phyloP scores from a whole-genome alignment of 768 basidiomycete genomes.

The Lactarius indigo region DNA sequence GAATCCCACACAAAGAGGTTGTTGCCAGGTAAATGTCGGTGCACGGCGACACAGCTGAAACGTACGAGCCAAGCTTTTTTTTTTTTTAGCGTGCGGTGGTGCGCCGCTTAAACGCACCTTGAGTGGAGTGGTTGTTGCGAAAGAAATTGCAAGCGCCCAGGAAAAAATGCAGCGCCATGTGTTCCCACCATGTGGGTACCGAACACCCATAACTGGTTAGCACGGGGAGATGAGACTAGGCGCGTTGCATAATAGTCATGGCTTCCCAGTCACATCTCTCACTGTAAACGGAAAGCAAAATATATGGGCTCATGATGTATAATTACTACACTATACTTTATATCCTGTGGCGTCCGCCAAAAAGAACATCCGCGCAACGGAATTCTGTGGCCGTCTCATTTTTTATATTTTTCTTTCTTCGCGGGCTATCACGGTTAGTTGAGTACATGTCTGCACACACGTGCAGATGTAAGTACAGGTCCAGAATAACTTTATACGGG shows the following conservation, averaged over 20 bases:
- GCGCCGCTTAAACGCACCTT: neutral
- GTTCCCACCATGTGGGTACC: constrained; percentile 20
- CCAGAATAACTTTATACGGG: constrained; percentile 13
- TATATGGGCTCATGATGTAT: neutral
- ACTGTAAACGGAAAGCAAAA: neutral
- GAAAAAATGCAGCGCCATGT: neutral
- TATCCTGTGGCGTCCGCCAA: constrained; percentile 9
- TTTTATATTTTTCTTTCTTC: neutral
- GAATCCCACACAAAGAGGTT: constrained; percentile 1
- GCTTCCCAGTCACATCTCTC: constrained; percentile 1
- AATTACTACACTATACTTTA: neutral
- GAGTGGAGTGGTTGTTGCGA: neutral
- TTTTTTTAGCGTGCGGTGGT: neutral
- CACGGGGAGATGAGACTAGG: constrained; percentile 2
- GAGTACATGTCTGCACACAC: constrained; percentile 20
- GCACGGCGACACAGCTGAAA: neutral
- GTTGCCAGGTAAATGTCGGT: neutral
- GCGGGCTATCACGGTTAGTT: constrained; percentile 14
- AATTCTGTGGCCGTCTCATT: constrained; percentile 8
- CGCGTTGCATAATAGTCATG: neutral
- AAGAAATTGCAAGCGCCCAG: neutral
- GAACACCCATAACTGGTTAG: constrained; percentile 17
- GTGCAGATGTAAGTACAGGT: constrained; percentile 20
- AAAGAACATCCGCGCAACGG: constrained; percentile 3
- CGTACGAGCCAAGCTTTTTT: neutral